Base-by-base conservation (phyloP, 202 grass and related monocot genomes). In the Zizania palustris region DNA sequence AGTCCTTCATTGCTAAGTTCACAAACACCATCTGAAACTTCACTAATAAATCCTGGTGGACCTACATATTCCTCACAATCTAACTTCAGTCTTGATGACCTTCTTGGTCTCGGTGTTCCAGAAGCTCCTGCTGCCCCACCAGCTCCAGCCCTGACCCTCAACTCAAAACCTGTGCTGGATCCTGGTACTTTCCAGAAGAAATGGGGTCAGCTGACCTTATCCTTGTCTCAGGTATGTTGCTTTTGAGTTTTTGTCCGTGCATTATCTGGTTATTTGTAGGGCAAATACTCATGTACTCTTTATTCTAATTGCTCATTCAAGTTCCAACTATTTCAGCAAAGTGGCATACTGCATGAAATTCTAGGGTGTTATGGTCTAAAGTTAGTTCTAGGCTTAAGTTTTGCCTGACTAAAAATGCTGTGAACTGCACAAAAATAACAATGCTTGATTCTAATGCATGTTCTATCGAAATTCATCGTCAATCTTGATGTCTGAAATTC, bases 171-270 rank as follows among this genome's bases (percentile, higher is more conserved):
- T 79, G 79, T 85, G 39, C 68, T 99, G 67, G 96, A 99, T 83
- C 92, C 92, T 85, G 88, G 84, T 74, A 91, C 81, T 15, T 99
- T 96, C 79, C 92, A 96, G 85, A 93, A 71, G 86, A 99, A 99
- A 87, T 96, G 96, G 96, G 84, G 85, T 69, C 92, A 93, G 77
- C 79, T 99, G 19, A 80, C 80, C 42, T 68, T 99, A 81, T 87
- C 84, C 13, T 57, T 88, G 43, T 91, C 92, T 76, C 85, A 99
- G 92, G 96, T 99, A 79, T 75, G 28, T 28, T 28, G 28, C 44
- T 80, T 70, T 73, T 11, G 69, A 45, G 9, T 60, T 85, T 56
- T 75, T 46, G 34, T 16, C 57, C 28, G 28, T 84, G 42, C 53
- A 63, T 78, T 73, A 68, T 36, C 8, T 90, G 45, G 80, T 72